Evolutionary conservation across 345 rosid species (phyloP), one percentile per base, ranked within the genome.

Genomic region (Draba incana): DNA sequence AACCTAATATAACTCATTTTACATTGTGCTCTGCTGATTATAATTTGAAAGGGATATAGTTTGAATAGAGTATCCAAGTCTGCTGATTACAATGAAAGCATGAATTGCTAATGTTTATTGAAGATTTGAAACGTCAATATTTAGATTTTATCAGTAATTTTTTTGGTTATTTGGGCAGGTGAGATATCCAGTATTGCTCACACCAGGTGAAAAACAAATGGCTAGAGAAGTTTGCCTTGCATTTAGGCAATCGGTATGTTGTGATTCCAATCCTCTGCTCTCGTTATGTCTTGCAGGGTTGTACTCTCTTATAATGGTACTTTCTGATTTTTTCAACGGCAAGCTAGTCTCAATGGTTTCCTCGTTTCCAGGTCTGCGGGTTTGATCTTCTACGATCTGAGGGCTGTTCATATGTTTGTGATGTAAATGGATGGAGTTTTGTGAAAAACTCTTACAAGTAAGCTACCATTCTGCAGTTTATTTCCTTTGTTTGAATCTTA

Each of bases 341-440:
- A 12, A 51, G n/a, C 3, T n/a, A 30, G 52, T 66, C 24, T 42
- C 25, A 68, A 60, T 51, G 13, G 43, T 42, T 53, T 42, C 47
- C 71, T 14, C 37, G 57, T 64, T 82, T 81, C 62, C 85, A 94
- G 99, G 99, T 94, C 64, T 95, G 99, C 80, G 99, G 99, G 28
- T 95, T 95, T 80, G 99, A 95, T 85, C 98, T 95, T 50, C 78
- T 95, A 81, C 90, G 99, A 61, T 86, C 92, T 30, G 99, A 89
- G 75, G 99, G 99, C 25, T 86, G 96, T 20, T 95, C 99, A 30
- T 95, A 92, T 76, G 98, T 92, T 62, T 95, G 98, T 69, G 99
- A 95, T 88, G 99, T 95, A 61, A 95, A 95, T 81, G 99, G 99
- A 50, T 95, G 99, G 99, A 95, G 99, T 84, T 95, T 92, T 79